Evolutionary conservation across 75 land plant species (phyloP), one percentile per base, ranked within the genome.

Genomic region (Isoetes taiwanensis): DNA sequence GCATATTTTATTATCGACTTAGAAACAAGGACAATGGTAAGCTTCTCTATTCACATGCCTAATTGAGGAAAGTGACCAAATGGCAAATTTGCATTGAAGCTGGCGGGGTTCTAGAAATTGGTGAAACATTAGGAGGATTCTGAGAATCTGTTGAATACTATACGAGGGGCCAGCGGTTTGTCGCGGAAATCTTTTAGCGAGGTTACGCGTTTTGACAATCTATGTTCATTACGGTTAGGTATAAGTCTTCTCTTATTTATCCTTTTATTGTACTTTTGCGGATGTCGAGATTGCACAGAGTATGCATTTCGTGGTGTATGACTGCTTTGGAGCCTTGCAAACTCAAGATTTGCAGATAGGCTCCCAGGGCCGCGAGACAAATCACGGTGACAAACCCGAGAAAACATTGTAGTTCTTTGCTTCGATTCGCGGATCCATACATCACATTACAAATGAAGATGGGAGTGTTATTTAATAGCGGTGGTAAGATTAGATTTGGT

Each of bases 71-170:
- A n/a, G n/a, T n/a, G n/a, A n/a, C n/a, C n/a, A n/a, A n/a, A n/a
- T n/a, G n/a, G n/a, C n/a, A n/a, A n/a, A n/a, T n/a, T n/a, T n/a
- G n/a, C n/a, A n/a, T n/a, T n/a, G n/a, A n/a, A n/a, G n/a, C n/a
- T n/a, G n/a, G n/a, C n/a, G n/a, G 87, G 98, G 89, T 94, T 59
- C 80, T 94, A 37, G 90, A 88, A 72, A 94, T 90, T 30, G 96
- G 78, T 54, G 96, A 94, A 5, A 73, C 74, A 19, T 58, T 94
- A 3, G 83, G 86, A 28, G 99, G 88, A 63, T 94, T 3, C 99
- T 30, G 99, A 88, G 63, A 75, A 61, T 71, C n/a, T n/a, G 96
- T 85, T 34, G 99, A 94, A 61, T 94, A 88, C 57, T 94, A 64
- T 62, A 82, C 93, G 43, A 82, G 78, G 59, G 99, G 99, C 21